Base-by-base conservation (phyloP, 352 stramenopile genomes). In the Thraustochytrium sp. region DNA sequence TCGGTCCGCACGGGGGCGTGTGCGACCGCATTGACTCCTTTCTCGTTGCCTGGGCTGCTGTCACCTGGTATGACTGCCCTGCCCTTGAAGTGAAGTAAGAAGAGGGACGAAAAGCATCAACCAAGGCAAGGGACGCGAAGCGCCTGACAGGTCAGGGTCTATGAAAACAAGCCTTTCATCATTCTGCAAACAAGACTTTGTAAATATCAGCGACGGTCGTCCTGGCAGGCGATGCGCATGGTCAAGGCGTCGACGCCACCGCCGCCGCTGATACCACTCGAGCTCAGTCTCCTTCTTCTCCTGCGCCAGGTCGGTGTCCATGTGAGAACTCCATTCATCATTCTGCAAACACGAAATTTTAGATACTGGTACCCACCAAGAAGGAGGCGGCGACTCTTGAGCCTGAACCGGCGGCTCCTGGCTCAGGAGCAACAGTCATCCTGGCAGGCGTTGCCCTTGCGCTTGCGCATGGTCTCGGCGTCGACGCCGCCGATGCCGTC, bases 1-100 rank as follows among this genome's bases (percentile, higher is more conserved):
- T 77, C 11, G 65, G 65, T 26, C 65, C 65, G 0, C 65, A 77
- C 26, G 65, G 65, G 18, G 65, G 65, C 0, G 26, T 77, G 9
- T 77, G 65, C 49, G 65, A 77, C 36, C 65, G 65, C 37, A 77
- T 77, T 18, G 65, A 77, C 46, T 77, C 65, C 2, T 77, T 72
- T 38, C 18, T 77, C 16, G 42, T 23, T 29, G 65, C 65, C 18
- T 77, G 65, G 65, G 23, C 31, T 13, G 13, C 64, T 5, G 11
- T 75, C 26, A 16, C 40, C 9, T 72, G 29, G 29, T n/a, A n/a
- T n/a, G n/a, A n/a, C n/a, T n/a, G n/a, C n/a, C n/a, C n/a, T n/a
- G n/a, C n/a, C n/a, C n/a, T n/a, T n/a, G n/a, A n/a, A n/a, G n/a
- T n/a, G n/a, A n/a, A n/a, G n/a, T n/a, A n/a, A n/a, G n/a, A n/a